Base-by-base conservation (phyloP, 768 basidiomycete genomes). In the Hericium erinaceus region DNA sequence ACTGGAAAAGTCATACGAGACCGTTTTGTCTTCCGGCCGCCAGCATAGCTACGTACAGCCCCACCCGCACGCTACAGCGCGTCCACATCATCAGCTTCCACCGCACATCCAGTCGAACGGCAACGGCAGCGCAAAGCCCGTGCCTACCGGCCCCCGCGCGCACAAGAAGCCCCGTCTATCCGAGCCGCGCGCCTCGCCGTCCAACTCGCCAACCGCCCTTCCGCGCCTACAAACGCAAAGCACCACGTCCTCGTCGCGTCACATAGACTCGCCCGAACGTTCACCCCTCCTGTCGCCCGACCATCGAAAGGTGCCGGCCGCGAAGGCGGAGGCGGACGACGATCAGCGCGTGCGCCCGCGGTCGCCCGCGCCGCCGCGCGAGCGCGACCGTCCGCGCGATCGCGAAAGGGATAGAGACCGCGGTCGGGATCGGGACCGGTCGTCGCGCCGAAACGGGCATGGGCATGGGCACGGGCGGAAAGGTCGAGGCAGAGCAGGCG, bases 131-230 rank as follows among this genome's bases (percentile, higher is more conserved):
- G 59, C 65, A 13, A 88, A 83, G 67, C 75, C 73, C 3, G 85
- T 81, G 7, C 90, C 90, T 0, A 92, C 89, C 0, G 90, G 83
- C 11, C 90, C 90, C 2, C 81, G 90, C 56, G 85, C 87, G 24
- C 77, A 87, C 70, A 92, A 92, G 75, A 88, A 87, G 65, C 83
- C 82, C 15, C 84, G 90, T 11, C 71, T 90, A 5, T 83, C 87
- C 12, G 86, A 87, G 16, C 39, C 74, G 13, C 63, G 54, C 50
- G 48, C 18, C 3, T 60, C 59, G 26, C 60, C 60, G 18, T 58
- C 55, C 16, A 58, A 44, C 22, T 55, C 63, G 16, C 57, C 52
- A 38, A 54, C 52, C 26, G 56, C 62, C 16, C 61, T 60, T n/a
- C 59, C 61, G 11, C 63, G 61, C 18, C 12, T 62, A 20, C 62